phyloP scores from a whole-genome alignment of 352 stramenopile genomes.

The Hyphochytrium catenoides region DNA sequence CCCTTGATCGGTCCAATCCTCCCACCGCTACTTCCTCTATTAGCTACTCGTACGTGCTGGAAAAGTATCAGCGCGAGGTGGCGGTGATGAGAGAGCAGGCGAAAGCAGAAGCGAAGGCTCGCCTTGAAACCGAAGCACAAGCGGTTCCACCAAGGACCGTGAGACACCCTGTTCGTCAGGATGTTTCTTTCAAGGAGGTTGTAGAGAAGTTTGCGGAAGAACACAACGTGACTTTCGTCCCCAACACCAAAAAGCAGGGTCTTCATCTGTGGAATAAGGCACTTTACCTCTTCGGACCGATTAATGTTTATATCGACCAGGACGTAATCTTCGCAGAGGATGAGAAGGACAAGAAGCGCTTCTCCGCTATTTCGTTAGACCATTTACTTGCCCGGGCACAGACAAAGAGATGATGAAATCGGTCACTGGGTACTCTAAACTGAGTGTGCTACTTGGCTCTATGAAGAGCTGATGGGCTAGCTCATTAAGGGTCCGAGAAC shows the following conservation, averaged over 20 bases:
- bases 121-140: conserved; percentile 8
- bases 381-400: no score
- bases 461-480: no score
- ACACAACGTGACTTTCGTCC: conserved; percentile 50
- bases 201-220: conserved; percentile 48
- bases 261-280: no score
- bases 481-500: no score
- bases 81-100: not conserved
- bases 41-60: conserved; percentile 46
- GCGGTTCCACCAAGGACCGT: not conserved
- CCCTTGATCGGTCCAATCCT: conserved; percentile 14
- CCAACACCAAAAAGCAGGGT: conserved; percentile 23
- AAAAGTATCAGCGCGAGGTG: conserved; percentile 12
- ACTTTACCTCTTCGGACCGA: conserved; percentile 42
- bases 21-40: conserved; percentile 21
- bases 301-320: conserved; percentile 57
- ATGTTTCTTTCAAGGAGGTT: conserved; percentile 44
- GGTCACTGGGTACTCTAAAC: no score
- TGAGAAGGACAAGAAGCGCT: conserved; percentile 21
- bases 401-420: no score
- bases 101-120: conserved; percentile 1
- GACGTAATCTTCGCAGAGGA: conserved; percentile 44
- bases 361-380: no score
- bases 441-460: no score
- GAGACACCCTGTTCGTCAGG: conserved; percentile 9